A percentile compares a stretch with the other conserved stretches of the same genome.
Conservation (phyloP, 1,284 basidiomycete species). For the Austropuccinia psidii region DNA sequence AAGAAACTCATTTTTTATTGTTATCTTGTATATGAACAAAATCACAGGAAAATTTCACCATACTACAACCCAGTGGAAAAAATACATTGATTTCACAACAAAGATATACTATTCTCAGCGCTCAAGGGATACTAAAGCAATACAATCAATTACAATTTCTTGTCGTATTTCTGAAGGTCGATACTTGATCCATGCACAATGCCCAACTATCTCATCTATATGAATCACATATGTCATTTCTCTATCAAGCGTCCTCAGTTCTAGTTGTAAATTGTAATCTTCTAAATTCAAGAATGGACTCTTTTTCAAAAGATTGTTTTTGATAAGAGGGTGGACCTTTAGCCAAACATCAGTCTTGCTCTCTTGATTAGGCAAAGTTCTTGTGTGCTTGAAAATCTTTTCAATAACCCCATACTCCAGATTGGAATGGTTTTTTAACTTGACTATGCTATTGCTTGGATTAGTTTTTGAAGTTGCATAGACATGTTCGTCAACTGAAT, state of each 20-base stretch:
- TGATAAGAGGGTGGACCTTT: slow-evolving; percentile 7
- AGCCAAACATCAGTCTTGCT: slow-evolving; percentile 1
- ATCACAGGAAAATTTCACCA: too few species aligned
- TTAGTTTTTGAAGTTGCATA: slow-evolving; percentile 2
- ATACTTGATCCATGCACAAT: slow-evolving; percentile 33
- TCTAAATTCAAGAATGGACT: slow-evolving; percentile 17
- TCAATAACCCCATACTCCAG: slow-evolving; percentile 3
- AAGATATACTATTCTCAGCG: too few species aligned
- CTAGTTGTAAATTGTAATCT: too few species aligned
- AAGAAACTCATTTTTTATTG: too few species aligned
- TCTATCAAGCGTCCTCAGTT: background rate
- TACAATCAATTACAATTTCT: too few species aligned
- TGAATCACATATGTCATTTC: background rate
- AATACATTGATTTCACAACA: too few species aligned
- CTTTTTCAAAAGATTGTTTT: background rate
- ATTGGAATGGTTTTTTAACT: background rate
- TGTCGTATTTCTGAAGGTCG: too few species aligned
- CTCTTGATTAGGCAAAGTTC: background rate
- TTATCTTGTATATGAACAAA: too few species aligned
- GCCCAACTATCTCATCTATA: background rate
- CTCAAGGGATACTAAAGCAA: too few species aligned
- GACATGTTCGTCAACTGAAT: background rate
- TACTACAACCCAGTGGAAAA: too few species aligned
- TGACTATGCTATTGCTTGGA: slow-evolving; percentile 22
- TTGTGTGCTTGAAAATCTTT: slow-evolving; percentile 5